These are phyloP conservation scores for Allium sativum DNA, from an alignment of 106 monocot genomes.

Conservation along the genomic window DNA sequence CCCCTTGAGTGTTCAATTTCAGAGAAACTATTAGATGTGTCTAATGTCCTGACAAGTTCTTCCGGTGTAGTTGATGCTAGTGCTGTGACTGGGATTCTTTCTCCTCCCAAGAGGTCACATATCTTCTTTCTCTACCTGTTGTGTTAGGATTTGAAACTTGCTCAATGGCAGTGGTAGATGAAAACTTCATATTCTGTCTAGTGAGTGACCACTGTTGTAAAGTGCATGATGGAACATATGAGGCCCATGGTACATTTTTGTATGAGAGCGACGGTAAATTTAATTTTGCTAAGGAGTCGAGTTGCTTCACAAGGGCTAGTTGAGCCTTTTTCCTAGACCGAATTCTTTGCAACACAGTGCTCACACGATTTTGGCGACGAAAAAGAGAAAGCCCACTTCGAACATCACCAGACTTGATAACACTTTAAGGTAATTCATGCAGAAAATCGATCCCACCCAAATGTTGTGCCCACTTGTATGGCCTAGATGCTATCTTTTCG, in stretches of 20 bases:
- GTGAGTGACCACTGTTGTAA: slow-evolving; percentile 51
- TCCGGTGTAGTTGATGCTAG: slow-evolving; percentile 10
- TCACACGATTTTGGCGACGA: slow-evolving; percentile 78
- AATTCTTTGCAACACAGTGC: slow-evolving; percentile 79
- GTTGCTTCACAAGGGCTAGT: slow-evolving; percentile 84
- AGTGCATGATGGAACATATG: slow-evolving; percentile 44
- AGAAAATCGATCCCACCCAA: slow-evolving; percentile 94
- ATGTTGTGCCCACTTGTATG: slow-evolving; percentile 98
- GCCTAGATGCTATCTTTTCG: slow-evolving; percentile 48
- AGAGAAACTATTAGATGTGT: slow-evolving; percentile 12
- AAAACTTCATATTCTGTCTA: slow-evolving; percentile 13
- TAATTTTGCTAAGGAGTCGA: slow-evolving; percentile 64
- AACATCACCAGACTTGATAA: slow-evolving; percentile 12
- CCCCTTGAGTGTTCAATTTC: slow-evolving; percentile 49
- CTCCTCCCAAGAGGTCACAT: slow-evolving; percentile 46
- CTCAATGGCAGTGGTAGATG: slow-evolving; percentile 13
- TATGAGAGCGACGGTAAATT: slow-evolving; percentile 48
- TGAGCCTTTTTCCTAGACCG: slow-evolving; percentile 84
- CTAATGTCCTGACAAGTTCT: slow-evolving; percentile 11
- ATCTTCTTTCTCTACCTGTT: slow-evolving; percentile 37
- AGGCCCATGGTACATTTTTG: slow-evolving; percentile 73
- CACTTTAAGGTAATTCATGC: slow-evolving; percentile 49
- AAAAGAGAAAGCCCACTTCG: slow-evolving; percentile 63
- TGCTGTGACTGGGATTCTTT: slow-evolving; percentile 40
- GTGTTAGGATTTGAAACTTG: slow-evolving; percentile 19